Evolutionary conservation across 108 stramenopile species (phyloP), one percentile per base, ranked within the genome.

Genomic region (Stephanodiscus minutulus): DNA sequence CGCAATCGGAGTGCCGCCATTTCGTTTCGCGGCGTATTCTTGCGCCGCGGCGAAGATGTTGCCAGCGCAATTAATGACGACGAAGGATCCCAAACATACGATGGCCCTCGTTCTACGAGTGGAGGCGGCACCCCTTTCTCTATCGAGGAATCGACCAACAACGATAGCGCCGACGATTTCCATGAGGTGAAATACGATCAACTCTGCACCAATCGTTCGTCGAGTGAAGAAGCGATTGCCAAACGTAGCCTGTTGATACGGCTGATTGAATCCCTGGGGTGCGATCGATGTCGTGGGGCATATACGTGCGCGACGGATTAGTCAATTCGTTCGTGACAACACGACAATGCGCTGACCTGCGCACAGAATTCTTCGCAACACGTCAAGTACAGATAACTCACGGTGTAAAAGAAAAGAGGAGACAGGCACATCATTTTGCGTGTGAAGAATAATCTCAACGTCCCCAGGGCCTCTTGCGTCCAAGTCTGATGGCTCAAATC

Each of bases 181-280:
- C 68, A 82, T 68, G 25, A 70, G 29, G 63, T 86, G 81, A 69
- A 86, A 86, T 3, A 83, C 49, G 7, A 82, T 72, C 53, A 83
- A 57, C 50, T 84, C 83, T 10, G 72, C 77, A 4, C 85, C 85
- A 36, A 84, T 74, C 11, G 81, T 70, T 55, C 77, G 54, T 28
- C 68, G 71, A 24, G 56, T 73, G 41, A 86, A 82, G 46, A 84
- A 82, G 7, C 86, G 68, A 49, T 82, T 82, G 5, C 79, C 83
- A 55, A 84, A 86, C 11, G 81, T 82, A 9, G 73, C 74, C 49
- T 79, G 81, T 61, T 86, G 86, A 62, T 86, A 86, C 20, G 86
- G 86, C 72, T 86, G 86, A 68, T 84, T 84, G 64, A 70, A 86
- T 33, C 86, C 86, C 72, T 73, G 37, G 9, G 33, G 2, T 31